These are phyloP conservation scores for Centaurea solstitialis DNA, from an alignment of 129 eudicot species.

Conservation along the genomic window DNA sequence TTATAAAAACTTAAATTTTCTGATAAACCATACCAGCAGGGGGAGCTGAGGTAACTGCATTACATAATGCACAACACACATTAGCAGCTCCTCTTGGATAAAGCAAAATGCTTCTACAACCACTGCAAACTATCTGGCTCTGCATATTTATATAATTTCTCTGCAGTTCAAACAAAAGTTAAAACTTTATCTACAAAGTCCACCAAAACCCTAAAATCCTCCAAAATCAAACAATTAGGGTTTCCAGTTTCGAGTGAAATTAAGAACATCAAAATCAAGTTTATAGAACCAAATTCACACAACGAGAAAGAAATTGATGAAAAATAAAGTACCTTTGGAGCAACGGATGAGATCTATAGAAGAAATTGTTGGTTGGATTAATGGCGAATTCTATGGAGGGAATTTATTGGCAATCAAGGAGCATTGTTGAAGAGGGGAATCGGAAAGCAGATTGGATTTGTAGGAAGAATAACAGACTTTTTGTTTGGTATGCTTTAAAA, in stretches of 20 bases:
- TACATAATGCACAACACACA: conserved; percentile 77
- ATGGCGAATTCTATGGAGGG: neutral
- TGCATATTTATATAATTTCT: conserved; percentile 53
- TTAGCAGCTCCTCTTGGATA: conserved; percentile 87
- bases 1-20: neutral
- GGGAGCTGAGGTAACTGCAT: conserved; percentile 66
- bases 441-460: neutral
- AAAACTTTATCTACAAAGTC: neutral
- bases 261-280: neutral
- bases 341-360: neutral
- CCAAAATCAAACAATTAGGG: neutral
- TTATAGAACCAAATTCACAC: neutral
- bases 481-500: neutral
- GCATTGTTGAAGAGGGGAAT: conserved; percentile 3
- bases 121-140: conserved; percentile 77
- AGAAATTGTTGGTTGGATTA: neutral
- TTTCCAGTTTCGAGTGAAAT: neutral
- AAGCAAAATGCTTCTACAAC: conserved; percentile 71
- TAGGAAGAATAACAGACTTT: conserved; percentile 3
- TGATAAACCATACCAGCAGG: conserved; percentile 48
- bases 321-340: neutral
- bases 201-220: neutral
- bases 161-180: conserved; percentile 3
- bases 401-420: neutral
- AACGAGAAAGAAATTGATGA: neutral